Conservation (phyloP, 148 eudicot genomes). For the Oxyria digyna region DNA sequence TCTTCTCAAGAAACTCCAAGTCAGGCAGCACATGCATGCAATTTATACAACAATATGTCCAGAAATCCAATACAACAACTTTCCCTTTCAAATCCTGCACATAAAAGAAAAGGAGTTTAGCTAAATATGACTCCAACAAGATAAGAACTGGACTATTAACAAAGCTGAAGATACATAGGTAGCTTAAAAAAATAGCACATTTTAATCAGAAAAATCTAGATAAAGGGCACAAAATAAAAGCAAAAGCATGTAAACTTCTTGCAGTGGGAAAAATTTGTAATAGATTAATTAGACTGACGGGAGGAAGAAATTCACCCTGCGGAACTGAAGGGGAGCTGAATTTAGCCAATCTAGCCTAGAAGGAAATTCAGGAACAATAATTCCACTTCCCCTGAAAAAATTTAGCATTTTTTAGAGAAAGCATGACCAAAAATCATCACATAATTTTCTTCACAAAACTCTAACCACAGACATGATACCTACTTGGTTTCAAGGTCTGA, state of each 20-base stretch:
- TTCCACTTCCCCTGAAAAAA: conserved; percentile 50
- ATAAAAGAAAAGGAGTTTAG: conserved; percentile 10
- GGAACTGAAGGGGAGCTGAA: conserved; percentile 76
- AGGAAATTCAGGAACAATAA: conserved; percentile 81
- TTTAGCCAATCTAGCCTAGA: conserved; percentile 93
- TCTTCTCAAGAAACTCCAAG: conserved; percentile 83
- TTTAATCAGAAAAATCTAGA: background rate
- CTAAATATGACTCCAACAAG: background rate
- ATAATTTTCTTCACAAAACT: background rate
- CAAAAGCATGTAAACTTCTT: background rate
- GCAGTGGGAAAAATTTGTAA: background rate
- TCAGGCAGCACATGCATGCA: conserved; percentile 99
- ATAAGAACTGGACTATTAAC: background rate
- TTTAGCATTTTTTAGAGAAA: conserved; percentile 1
- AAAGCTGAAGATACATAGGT: background rate
- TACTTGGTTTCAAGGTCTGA: conserved; percentile 70
- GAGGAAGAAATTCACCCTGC: conserved; percentile 41
- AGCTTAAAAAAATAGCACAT: background rate
- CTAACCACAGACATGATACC: conserved; percentile 6
- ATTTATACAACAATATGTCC: conserved; percentile 98
- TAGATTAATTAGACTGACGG: conserved; percentile 5
- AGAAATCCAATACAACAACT: conserved; percentile 87
- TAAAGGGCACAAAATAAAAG: background rate
- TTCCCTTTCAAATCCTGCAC: conserved; percentile 91
- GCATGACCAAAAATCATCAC: background rate